A percentile compares a stretch with the other conserved stretches of the same genome.
These are phyloP conservation scores for Mortierella sp. DNA, from an alignment of 371 early-diverging fungal genomes.

Conservation along the genomic window DNA sequence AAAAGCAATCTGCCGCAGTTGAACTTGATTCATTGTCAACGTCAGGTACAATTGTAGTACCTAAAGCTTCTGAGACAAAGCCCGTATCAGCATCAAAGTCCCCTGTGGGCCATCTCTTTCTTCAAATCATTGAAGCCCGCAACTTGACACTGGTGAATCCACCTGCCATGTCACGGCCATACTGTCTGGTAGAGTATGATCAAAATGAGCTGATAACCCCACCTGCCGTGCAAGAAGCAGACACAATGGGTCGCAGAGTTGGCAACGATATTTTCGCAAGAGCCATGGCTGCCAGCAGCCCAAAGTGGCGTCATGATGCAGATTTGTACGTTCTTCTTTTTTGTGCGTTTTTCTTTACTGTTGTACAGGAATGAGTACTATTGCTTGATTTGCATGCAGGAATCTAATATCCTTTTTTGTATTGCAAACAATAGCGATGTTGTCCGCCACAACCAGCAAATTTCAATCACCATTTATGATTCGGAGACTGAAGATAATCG, in stretches of 20 bases:
- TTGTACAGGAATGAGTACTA: not conserved
- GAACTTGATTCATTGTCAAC: not conserved
- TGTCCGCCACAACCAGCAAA: slow-evolving; percentile 67
- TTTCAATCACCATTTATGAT: slow-evolving; percentile 76
- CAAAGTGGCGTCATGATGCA: slow-evolving; percentile 77
- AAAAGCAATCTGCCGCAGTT: slow-evolving; percentile 14
- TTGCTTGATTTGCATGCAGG: not conserved
- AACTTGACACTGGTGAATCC: slow-evolving; percentile 61
- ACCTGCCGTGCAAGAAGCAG: slow-evolving; percentile 39
- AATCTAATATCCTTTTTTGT: not conserved
- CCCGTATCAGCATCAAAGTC: slow-evolving; percentile 32
- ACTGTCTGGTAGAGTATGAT: slow-evolving; percentile 65
- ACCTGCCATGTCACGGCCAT: slow-evolving; percentile 58
- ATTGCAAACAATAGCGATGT: slow-evolving; percentile 67
- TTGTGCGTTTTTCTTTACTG: not conserved
- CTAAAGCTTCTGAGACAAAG: not conserved
- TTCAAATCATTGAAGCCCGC: slow-evolving; percentile 62
- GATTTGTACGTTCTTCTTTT: slow-evolving; percentile 68
- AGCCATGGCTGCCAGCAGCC: slow-evolving; percentile 62
- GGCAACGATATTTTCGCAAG: slow-evolving; percentile 59
- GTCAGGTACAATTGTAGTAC: not conserved
- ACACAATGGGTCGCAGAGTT: slow-evolving; percentile 38
- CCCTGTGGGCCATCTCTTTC: slow-evolving; percentile 39
- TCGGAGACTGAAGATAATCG: slow-evolving; percentile 62
- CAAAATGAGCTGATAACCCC: slow-evolving; percentile 61